A percentile compares a stretch with the other conserved stretches of the same genome.
These are phyloP conservation scores for Calamus simplicifolius DNA, from an alignment of 176 grass and related monocot genomes.

Conservation along the genomic window DNA sequence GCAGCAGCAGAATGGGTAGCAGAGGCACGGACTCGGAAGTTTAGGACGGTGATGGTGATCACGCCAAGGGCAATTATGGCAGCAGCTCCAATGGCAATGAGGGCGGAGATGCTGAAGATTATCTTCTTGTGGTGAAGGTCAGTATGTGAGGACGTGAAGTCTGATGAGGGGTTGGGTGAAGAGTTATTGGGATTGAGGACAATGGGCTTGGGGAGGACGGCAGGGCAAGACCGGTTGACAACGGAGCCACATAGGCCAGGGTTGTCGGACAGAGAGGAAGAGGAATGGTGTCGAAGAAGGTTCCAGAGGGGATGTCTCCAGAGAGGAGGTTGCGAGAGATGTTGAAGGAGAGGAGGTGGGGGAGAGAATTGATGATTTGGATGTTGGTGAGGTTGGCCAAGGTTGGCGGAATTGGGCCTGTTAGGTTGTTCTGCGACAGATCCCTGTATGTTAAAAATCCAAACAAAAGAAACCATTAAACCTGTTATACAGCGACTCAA, in stretches of 20 bases:
- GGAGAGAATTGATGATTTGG: conserved; percentile 51
- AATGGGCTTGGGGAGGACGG: conserved; percentile 85
- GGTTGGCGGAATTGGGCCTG: conserved; percentile 61
- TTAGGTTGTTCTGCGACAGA: conserved; percentile 76
- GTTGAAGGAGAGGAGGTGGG: conserved; percentile 62
- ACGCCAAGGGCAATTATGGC: conserved; percentile 80
- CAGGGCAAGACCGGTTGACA: conserved; percentile 71
- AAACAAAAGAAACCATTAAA: conserved; percentile 19
- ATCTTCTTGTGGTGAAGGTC: conserved; percentile 73
- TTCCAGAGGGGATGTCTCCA: conserved; percentile 84
- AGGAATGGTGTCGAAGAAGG: conserved; percentile 82
- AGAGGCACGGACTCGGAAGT: conserved; percentile 50
- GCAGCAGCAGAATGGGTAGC: conserved; percentile 41
- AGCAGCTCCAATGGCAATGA: conserved; percentile 86
- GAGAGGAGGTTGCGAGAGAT: conserved; percentile 83
- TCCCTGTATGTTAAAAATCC: conserved; percentile 54
- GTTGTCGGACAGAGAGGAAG: conserved; percentile 67
- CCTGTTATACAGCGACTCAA: too few species aligned
- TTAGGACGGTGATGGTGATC: conserved; percentile 79
- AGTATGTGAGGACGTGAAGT: conserved; percentile 11
- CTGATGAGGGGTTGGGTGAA: conserved; percentile 25
- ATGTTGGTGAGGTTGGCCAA: conserved; percentile 65
- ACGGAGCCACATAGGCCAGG: conserved; percentile 78
- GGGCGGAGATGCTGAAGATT: conserved; percentile 89
- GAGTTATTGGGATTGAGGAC: conserved; percentile 80